These are phyloP conservation scores for Lentinula novae-zelandiae DNA, from an alignment of 1,284 basidiomycete genomes.

Conservation along the genomic window DNA sequence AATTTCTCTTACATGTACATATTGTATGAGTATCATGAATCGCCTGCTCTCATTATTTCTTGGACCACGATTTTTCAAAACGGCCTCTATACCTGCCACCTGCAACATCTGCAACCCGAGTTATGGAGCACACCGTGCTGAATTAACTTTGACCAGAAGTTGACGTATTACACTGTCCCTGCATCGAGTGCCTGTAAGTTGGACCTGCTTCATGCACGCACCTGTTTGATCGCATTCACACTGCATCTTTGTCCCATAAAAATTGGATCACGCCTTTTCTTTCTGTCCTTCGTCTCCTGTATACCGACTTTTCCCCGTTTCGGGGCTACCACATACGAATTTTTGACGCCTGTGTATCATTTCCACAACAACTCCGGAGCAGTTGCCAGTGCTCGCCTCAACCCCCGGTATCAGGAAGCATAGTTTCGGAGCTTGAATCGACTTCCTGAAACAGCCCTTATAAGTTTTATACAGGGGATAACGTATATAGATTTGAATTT, in stretches of 20 bases:
- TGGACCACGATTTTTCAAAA: neutral
- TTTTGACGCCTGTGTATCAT: neutral
- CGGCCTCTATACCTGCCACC: neutral
- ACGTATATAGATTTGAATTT: too few relatives aligned
- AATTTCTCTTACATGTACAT: neutral
- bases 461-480: neutral
- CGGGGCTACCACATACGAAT: too few relatives aligned
- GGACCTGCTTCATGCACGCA: neutral
- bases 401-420: neutral
- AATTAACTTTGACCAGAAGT: neutral
- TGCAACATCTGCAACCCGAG: neutral
- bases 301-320: neutral
- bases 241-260: neutral
- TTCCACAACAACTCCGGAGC: neutral
- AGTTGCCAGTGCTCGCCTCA: neutral
- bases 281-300: too few relatives aligned
- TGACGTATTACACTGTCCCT: slow-evolving; percentile 1
- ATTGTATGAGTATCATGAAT: neutral
- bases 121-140: neutral
- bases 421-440: neutral
- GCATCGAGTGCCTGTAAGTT: neutral
- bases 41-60: neutral
- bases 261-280: too few relatives aligned
- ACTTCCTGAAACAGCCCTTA: neutral
- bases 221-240: neutral